A percentile compares a stretch with the other conserved stretches of the same genome.
Conservation (phyloP, 2,329 filamentous ascomycete genomes). For the Colletotrichum magnum region DNA sequence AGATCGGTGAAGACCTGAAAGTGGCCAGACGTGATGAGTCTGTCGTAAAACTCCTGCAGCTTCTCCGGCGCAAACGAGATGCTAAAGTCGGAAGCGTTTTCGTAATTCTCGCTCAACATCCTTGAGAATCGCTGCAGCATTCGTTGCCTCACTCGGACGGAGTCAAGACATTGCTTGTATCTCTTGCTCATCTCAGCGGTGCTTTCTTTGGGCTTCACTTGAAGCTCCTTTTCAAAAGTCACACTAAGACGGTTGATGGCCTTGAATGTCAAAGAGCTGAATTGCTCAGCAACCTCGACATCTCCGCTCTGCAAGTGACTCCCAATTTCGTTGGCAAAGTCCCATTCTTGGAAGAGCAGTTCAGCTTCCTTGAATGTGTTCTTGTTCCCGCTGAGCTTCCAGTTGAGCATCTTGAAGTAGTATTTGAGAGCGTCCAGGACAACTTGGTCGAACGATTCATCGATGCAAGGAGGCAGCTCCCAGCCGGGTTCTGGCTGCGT, state of each 20-base stretch:
- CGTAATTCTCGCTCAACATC: constrained; percentile 92
- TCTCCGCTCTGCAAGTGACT: constrained; percentile 93
- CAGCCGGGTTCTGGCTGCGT: constrained; percentile 91
- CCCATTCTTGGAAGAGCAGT: constrained; percentile 97
- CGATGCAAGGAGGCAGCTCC: constrained; percentile 96
- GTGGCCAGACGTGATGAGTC: constrained; percentile 85
- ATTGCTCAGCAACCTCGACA: constrained; percentile 97
- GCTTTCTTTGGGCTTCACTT: constrained; percentile 86
- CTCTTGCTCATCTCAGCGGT: constrained; percentile 93
- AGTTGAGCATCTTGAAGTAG: constrained; percentile 99
- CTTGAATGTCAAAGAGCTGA: constrained; percentile 93
- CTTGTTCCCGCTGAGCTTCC: constrained; percentile 97
- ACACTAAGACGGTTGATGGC: constrained; percentile 88
- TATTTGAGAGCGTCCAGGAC: constrained; percentile 95
- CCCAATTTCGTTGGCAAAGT: constrained; percentile 94
- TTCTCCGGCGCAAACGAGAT: constrained; percentile 79
- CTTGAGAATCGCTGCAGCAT: constrained; percentile 97
- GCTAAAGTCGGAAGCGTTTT: constrained; percentile 96
- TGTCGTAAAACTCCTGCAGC: constrained; percentile 83
- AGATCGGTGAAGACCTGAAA: constrained; percentile 84
- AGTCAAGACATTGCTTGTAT: constrained; percentile 95
- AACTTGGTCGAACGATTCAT: constrained; percentile 94
- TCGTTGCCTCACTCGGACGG: constrained; percentile 93
- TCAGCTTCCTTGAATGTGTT: constrained; percentile 99
- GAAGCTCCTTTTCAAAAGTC: constrained; percentile 93